phyloP scores from a whole-genome alignment of 1,139 yeast genomes.

The Suhomyces anneliseae region DNA sequence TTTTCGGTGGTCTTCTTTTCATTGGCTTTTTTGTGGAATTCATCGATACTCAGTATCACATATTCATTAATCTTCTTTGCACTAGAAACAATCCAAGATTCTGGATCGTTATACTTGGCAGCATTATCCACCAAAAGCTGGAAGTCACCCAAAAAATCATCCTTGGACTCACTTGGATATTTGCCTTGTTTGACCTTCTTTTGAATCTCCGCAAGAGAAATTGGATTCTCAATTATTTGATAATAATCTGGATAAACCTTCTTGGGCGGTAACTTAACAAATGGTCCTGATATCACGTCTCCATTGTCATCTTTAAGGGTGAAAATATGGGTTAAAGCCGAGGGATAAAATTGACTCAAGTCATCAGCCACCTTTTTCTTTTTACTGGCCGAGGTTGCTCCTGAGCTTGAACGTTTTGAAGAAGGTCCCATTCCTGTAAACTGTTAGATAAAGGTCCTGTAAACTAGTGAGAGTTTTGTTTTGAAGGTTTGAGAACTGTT shows the following conservation, averaged over 20 bases:
- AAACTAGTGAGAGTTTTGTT: background rate
- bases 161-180: conserved; percentile 27
- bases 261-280: conserved; percentile 68
- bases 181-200: conserved; percentile 39
- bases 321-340: conserved; percentile 27
- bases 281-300: conserved; percentile 49
- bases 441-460: background rate
- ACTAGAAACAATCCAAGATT: conserved; percentile 61
- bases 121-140: conserved; percentile 61
- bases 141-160: conserved; percentile 56
- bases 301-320: conserved; percentile 34
- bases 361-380: conserved; percentile 22
- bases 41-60: conserved; percentile 43
- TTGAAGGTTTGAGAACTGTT: background rate
- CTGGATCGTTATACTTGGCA: conserved; percentile 57
- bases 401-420: conserved; percentile 12
- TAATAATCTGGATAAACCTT: conserved; percentile 83
- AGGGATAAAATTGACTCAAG: conserved; percentile 25
- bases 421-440: conserved; percentile 9
- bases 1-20: conserved; percentile 13
- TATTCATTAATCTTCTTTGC: conserved; percentile 44
- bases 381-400: conserved; percentile 12
- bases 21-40: conserved; percentile 17
- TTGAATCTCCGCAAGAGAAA: conserved; percentile 65
- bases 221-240: conserved; percentile 61